phyloP scores from a whole-genome alignment of 257 asterid genomes.

The Solanum boliviense region DNA sequence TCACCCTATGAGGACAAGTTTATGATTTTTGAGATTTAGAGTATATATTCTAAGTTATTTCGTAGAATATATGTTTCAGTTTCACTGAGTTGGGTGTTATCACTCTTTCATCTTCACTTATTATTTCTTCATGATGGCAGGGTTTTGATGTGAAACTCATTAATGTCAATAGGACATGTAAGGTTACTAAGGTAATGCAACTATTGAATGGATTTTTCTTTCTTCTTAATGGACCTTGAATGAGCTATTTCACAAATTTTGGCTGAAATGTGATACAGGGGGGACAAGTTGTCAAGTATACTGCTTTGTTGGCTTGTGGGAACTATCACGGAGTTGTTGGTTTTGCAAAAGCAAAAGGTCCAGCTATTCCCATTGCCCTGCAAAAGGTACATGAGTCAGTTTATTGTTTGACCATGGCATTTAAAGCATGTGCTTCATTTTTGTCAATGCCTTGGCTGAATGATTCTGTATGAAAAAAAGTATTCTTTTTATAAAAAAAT shows the following conservation, averaged over 20 bases:
- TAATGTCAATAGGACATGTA: slow-evolving; percentile 74
- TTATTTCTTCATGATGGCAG: slow-evolving; percentile 30
- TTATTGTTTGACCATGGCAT: not conserved
- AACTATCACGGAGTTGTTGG: slow-evolving; percentile 93
- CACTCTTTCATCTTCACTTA: not conserved
- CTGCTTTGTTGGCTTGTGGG: slow-evolving; percentile 91
- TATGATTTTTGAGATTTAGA: not conserved
- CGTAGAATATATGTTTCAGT: not conserved
- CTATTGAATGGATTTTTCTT: not conserved
- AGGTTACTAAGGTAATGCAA: slow-evolving; percentile 74
- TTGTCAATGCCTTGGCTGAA: not conserved
- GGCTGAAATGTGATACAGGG: slow-evolving; percentile 41
- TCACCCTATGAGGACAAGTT: not conserved
- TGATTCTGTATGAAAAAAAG: not conserved
- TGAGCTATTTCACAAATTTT: slow-evolving; percentile 2
- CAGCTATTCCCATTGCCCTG: slow-evolving; percentile 63
- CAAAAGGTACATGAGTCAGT: slow-evolving; percentile 52
- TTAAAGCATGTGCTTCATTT: not conserved
- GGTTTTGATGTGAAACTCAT: slow-evolving; percentile 91
- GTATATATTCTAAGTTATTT: not conserved
- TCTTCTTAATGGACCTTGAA: not conserved
- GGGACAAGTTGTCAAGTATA: slow-evolving; percentile 70
- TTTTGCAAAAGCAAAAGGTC: slow-evolving; percentile 91
- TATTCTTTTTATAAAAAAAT: not conserved
- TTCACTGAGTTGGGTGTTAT: not conserved